Evolutionary conservation across 225 moss, liverwort and hornwort genomes (phyloP).

Genomic region (Climacium dendroides): DNA sequence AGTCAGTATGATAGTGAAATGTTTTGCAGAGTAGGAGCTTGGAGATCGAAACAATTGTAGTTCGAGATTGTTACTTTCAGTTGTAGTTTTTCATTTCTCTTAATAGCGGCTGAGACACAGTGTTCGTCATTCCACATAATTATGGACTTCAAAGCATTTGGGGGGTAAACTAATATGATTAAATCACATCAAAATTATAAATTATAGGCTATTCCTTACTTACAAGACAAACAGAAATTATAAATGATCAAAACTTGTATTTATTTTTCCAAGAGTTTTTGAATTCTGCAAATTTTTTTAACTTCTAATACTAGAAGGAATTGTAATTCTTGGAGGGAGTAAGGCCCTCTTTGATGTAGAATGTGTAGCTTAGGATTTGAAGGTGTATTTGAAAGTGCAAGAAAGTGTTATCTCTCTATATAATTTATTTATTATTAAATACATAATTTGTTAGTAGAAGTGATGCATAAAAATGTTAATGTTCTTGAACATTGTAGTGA

Average conservation of each 20-base stretch:
- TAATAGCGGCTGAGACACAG: background rate
- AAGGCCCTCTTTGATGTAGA: background rate
- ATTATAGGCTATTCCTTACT: too few species aligned
- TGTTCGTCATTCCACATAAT: too few species aligned
- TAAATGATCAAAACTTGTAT: too few species aligned
- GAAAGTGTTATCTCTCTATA: background rate
- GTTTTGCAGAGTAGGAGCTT: too few species aligned
- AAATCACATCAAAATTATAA: too few species aligned
- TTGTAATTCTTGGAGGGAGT: rapidly evolving
- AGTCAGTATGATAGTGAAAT: too few species aligned
- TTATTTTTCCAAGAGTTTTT: background rate
- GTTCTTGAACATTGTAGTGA: background rate
- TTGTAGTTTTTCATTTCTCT: background rate
- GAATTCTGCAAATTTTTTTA: background rate
- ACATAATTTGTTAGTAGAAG: background rate
- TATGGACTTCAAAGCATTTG: too few species aligned
- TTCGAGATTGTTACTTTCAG: background rate
- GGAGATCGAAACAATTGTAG: background rate
- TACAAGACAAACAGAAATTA: too few species aligned
- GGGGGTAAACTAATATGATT: background rate
- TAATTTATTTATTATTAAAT: rapidly evolving
- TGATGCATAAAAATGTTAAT: background rate
- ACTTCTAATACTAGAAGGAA: background rate
- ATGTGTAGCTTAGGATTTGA: background rate
- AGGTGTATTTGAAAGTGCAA: background rate